These are phyloP conservation scores for Aspergillus pseudoviridinutans DNA, from an alignment of 2,329 filamentous ascomycete species.

Conservation along the genomic window DNA sequence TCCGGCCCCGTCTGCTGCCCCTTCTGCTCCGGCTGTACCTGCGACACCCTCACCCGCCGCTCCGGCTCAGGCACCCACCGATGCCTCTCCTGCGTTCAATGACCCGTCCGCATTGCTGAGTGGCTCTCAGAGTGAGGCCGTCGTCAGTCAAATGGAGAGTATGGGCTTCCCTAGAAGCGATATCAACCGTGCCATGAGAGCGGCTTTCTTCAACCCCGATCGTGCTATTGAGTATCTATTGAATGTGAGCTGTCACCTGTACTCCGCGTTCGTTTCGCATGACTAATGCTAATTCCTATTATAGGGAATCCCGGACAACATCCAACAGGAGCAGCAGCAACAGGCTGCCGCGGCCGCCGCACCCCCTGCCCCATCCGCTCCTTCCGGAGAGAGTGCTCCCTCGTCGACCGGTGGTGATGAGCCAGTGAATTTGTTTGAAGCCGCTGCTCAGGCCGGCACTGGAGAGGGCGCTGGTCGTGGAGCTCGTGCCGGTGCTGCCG, in stretches of 20 bases:
- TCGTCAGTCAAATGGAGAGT: conserved; percentile 87
- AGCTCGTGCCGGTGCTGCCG: conserved; percentile 36
- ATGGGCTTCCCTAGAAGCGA: conserved; percentile 91
- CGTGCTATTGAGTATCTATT: conserved; percentile 95
- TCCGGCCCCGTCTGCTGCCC: conserved; percentile 50
- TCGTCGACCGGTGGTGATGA: conserved; percentile 49
- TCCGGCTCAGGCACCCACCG: conserved; percentile 36
- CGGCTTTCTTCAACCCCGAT: conserved; percentile 94
- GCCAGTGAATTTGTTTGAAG: conserved; percentile 85
- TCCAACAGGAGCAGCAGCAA: conserved; percentile 67
- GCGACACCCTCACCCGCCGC: conserved; percentile 48
- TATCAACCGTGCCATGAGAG: conserved; percentile 91
- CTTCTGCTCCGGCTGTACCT: conserved; percentile 42
- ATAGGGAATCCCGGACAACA: conserved; percentile 84
- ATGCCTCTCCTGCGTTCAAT: conserved; percentile 48
- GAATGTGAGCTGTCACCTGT: conserved; percentile 58
- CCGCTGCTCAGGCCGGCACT: conserved; percentile 71
- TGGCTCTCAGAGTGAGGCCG: conserved; percentile 75
- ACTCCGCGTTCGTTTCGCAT: neutral
- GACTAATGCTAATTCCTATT: neutral
- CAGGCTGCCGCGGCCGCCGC: conserved; percentile 44
- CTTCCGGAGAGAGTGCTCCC: conserved; percentile 29
- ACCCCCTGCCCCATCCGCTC: conserved; percentile 33
- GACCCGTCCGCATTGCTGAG: conserved; percentile 81
- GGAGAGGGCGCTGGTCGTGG: conserved; percentile 40